Conservation (phyloP, 139 green algal genomes). For the Tetradesmus obliquus region DNA sequence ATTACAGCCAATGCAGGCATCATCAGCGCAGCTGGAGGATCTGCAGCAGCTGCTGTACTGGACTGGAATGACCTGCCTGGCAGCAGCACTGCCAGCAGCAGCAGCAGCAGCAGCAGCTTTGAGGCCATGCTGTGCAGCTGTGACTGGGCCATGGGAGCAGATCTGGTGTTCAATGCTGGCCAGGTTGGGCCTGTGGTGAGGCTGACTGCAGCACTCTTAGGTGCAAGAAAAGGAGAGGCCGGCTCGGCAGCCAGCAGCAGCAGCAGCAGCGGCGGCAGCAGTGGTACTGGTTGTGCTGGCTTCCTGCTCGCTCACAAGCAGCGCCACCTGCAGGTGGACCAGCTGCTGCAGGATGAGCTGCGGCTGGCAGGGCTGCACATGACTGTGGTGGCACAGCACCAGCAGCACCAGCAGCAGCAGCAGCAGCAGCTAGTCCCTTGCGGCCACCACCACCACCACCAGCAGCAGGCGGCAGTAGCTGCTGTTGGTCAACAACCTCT, state of each 20-base stretch:
- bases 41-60: slow-evolving; percentile 12
- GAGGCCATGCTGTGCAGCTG: background rate
- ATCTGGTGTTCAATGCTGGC: slow-evolving; percentile 46
- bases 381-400: background rate
- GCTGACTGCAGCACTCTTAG: background rate
- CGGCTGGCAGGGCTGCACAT: background rate
- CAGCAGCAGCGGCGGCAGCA: background rate
- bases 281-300: background rate
- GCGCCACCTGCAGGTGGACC: slow-evolving; percentile 11
- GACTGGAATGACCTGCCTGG: slow-evolving; percentile 39
- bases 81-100: background rate
- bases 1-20: slow-evolving; percentile 33
- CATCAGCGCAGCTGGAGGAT: background rate
- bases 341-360: slow-evolving; percentile 27
- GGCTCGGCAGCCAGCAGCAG: background rate
- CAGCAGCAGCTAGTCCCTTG: background rate
- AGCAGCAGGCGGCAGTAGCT: background rate
- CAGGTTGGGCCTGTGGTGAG: slow-evolving; percentile 38
- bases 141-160: slow-evolving; percentile 45
- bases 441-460: background rate
- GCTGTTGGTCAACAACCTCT: background rate
- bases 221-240: background rate
- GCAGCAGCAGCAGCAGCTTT: background rate
- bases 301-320: slow-evolving; percentile 55
- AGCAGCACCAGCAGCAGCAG: background rate